phyloP scores from a whole-genome alignment of 495 filamentous ascomycete genomes.

The Rhizodiscina lignyota region DNA sequence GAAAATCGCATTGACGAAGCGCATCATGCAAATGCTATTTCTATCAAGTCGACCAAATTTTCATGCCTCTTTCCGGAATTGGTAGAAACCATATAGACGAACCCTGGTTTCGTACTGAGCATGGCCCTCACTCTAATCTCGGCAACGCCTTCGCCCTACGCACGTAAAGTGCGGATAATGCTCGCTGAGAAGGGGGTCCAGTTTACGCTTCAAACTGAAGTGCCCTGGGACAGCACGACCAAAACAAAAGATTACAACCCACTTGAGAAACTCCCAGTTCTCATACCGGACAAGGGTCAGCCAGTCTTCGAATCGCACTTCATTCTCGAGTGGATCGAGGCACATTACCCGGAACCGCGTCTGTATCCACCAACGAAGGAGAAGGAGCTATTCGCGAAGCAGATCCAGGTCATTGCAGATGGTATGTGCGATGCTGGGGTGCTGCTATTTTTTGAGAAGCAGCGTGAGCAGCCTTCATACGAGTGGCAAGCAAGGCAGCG shows the following conservation, averaged over 20 bases:
- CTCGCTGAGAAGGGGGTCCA: too few species aligned
- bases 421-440: constrained; percentile 14
- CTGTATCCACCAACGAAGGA: constrained; percentile 7
- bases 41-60: too few species aligned
- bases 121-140: too few species aligned
- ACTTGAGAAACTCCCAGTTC: constrained; percentile 14
- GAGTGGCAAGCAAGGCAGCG: constrained; percentile 10
- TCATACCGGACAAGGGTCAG: constrained; percentile 8
- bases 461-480: constrained; percentile 8
- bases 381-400: constrained; percentile 10
- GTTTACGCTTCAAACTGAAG: constrained; percentile 13
- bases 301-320: constrained; percentile 9
- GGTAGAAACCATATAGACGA: too few species aligned
- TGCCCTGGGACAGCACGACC: constrained; percentile 14
- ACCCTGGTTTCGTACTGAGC: too few species aligned
- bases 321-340: constrained; percentile 12
- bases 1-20: too few species aligned
- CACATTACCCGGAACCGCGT: constrained; percentile 13
- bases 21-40: too few species aligned
- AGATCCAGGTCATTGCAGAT: constrained; percentile 14
- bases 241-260: constrained; percentile 13
- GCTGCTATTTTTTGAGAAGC: constrained; percentile 12
- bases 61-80: too few species aligned
- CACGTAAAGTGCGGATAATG: too few species aligned
- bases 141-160: too few species aligned